Base-by-base conservation (phyloP, 495 filamentous ascomycete genomes). In the Aspergillus biplanus region DNA sequence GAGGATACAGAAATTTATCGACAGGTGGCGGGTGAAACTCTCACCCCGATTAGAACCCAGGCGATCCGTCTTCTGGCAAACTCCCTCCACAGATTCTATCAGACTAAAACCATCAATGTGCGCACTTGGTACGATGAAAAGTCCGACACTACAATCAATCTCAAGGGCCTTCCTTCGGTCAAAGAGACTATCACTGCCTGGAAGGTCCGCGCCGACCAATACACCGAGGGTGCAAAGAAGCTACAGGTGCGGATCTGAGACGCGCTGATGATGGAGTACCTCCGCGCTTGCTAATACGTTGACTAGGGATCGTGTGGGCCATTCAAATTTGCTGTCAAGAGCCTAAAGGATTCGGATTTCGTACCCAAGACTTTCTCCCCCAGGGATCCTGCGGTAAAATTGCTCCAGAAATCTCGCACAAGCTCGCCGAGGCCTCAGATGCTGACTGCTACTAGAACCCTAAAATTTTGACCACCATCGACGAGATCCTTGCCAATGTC, bases 101-200 rank as follows among this genome's bases (percentile, higher is more conserved):
- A 89, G 59, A 85, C 84, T 67, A 92, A 90, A 66, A 84, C 87
- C 12, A 88, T 98, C 66, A 81, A 79, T 32, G 85, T 94, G 60
- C 86, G 83, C 58, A 89, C 90, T 42, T 99, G 94, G 95, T 97
- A 92, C 71, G 90, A 93, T 63, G 83, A 88, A 52, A 86, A 81
- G 32, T 85, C 83, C 48, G 83, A 85, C 16, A 81, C 78, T 33
- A 87, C 82, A 9, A 82, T 95, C 58, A 88, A 86, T 64, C 87
- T 90, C 62, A 89, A 87, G 58, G 79, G 83, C 33, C 69, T 86
- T 46, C 81, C 86, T 15, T 83, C 85, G 35, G 82, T 87, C n/a
- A 83, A 83, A 57, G 79, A 82, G 7, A 74, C 85, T 49, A 83
- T 87, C n/a, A 83, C 83, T 33, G 85, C 80, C 33, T 99, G 94